Evolutionary conservation across 768 basidiomycete genomes (phyloP), one percentile per base, ranked within the genome.

Genomic region (Saitozyma podzolica): DNA sequence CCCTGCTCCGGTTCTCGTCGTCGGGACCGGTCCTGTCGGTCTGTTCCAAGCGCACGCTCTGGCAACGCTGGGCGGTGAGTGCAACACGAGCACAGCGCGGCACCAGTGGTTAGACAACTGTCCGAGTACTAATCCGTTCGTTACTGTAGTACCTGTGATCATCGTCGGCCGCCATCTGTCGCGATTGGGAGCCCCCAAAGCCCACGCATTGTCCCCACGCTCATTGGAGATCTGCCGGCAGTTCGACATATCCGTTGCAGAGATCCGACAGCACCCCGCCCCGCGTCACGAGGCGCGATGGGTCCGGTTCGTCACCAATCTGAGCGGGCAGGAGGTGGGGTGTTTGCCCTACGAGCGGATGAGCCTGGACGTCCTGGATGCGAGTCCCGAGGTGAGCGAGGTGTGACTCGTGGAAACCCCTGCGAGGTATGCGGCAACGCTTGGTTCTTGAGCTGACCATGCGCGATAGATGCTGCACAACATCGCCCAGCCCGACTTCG

Each of bases 401-500:
- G 3, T 13, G 6, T 20, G 2, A 3, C 9, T n/a, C n/a, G 5
- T 16, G 29, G 53, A 50, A 59, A 40, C 51, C 56, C 20, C 52
- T 63, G 29, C 29, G 29, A 29, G 5, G 29, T 5, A 29, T 29
- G 29, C 29, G 29, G 5, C 29, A 29, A 29, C 29, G 5, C 2
- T 29, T 29, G 29, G 5, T 29, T 29, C 29, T 2, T 5, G n/a
- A 29, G 29, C 29, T 29, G 29, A 29, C 29, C 29, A 29, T 29
- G 52, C 58, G 19, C 50, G 0, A 37, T n/a, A 62, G 40, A 69
- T 69, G 54, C 54, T 69, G 16, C 55, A 61, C 13, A 69, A 69
- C 17, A 61, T 61, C 14, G 48, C 60, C 8, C 60, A 61, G 19
- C 60, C 60, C 20, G 60, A 61, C 39, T 45, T 61, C 7, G 50